Percentiles rank a stretch among this genome's conserved stretches.
Evolutionary conservation across 768 basidiomycete genomes (phyloP).

Genomic region (Gyrodon lividus): DNA sequence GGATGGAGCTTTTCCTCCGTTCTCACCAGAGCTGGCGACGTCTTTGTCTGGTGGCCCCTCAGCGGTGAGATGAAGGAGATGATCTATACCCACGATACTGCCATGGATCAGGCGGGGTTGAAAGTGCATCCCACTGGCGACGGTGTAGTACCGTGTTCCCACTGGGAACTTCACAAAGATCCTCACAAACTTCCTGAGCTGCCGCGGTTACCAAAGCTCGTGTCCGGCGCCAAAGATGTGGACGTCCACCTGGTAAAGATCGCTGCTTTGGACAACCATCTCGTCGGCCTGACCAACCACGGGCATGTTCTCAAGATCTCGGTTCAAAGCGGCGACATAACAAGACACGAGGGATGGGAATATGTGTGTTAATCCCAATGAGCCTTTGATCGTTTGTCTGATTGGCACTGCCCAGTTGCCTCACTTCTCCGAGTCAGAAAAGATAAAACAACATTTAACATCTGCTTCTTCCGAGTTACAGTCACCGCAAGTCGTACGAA

Average conservation of each 20-base stretch:
- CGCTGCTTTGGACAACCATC: constrained; percentile 68
- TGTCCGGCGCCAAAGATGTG: constrained; percentile 22
- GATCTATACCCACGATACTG: constrained; percentile 39
- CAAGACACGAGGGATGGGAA: constrained; percentile 54
- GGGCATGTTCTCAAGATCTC: constrained; percentile 74
- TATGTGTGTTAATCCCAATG: constrained; percentile 53
- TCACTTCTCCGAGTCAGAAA: constrained; percentile 63
- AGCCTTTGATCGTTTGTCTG: neutral
- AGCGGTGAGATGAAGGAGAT: constrained; percentile 39
- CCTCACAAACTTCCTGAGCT: constrained; percentile 60
- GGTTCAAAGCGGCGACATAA: constrained; percentile 41
- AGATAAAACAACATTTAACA: constrained; percentile 43
- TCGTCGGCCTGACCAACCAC: constrained; percentile 78
- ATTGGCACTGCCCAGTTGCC: constrained; percentile 53
- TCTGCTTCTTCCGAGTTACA: constrained; percentile 41
- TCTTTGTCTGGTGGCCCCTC: constrained; percentile 75
- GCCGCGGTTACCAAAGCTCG: constrained; percentile 56
- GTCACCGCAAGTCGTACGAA: constrained; percentile 50
- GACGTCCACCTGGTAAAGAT: constrained; percentile 67
- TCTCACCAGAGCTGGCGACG: constrained; percentile 69
- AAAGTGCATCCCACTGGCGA: constrained; percentile 34
- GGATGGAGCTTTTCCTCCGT: constrained; percentile 81
- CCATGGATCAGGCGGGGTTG: constrained; percentile 43
- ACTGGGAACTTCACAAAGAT: constrained; percentile 55
- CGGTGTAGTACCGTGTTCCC: constrained; percentile 54